phyloP scores from a whole-genome alignment of 139 green algal species.

The Diplosphaera chodatii region DNA sequence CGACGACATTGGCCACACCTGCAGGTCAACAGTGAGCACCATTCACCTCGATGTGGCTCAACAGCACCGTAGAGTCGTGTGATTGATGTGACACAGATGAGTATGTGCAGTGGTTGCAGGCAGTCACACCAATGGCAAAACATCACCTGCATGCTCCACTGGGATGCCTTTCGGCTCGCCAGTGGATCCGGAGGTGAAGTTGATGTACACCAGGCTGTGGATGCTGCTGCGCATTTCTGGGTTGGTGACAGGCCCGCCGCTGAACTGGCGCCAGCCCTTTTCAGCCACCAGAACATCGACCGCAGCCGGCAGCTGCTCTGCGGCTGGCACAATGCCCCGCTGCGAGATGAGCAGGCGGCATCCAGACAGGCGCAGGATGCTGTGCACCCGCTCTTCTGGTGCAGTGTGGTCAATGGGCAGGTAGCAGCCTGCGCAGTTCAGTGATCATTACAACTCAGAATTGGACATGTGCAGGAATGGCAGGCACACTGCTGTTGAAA shows the following conservation, averaged over 20 bases:
- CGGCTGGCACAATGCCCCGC: not conserved
- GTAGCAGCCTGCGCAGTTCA: too few species aligned
- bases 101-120: too few species aligned
- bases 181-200: slow-evolving; percentile 58
- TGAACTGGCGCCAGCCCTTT: not conserved
- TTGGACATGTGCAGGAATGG: too few species aligned
- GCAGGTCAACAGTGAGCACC: not conserved
- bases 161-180: slow-evolving; percentile 39
- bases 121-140: too few species aligned
- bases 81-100: too few species aligned
- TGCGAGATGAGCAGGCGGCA: slow-evolving; percentile 1
- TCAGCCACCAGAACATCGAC: not conserved
- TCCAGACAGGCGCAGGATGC: slow-evolving; percentile 21
- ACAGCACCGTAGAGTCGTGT: too few species aligned
- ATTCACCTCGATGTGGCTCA: too few species aligned
- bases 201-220: slow-evolving; percentile 36
- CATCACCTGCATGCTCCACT: not conserved
- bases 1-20: not conserved
- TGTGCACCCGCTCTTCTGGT: slow-evolving; percentile 28
- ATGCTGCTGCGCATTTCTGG: too few species aligned
- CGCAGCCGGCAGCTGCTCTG: not conserved
- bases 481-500: too few species aligned
- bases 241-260: too few species aligned
- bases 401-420: slow-evolving; percentile 50
- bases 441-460: too few species aligned